These are phyloP conservation scores for Microbotryum scabiosae DNA, from an alignment of 1,284 basidiomycete species.

Conservation along the genomic window DNA sequence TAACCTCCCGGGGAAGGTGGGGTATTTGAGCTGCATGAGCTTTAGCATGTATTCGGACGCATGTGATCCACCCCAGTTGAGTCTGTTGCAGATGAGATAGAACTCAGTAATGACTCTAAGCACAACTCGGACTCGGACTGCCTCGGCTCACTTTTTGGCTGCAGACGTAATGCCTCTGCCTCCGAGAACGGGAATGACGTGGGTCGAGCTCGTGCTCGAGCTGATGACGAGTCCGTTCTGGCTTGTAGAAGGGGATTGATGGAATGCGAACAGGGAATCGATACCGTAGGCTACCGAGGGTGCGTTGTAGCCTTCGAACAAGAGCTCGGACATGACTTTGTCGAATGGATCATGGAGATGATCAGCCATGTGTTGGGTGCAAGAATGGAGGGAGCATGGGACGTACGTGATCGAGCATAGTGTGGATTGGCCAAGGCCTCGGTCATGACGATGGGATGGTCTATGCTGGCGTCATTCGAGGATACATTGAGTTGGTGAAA, in stretches of 20 bases:
- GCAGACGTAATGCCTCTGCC: constrained; percentile 72
- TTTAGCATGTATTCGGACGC: constrained; percentile 85
- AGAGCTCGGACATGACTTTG: constrained; percentile 83
- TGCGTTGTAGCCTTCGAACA: constrained; percentile 89
- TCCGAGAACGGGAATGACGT: constrained; percentile 71
- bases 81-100: constrained; percentile 46
- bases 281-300: constrained; percentile 82
- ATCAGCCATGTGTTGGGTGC: neutral
- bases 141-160: constrained; percentile 60
- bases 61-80: constrained; percentile 88
- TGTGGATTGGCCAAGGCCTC: constrained; percentile 84
- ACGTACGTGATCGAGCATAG: constrained; percentile 56
- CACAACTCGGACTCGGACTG: neutral
- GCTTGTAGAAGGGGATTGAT: constrained; percentile 49
- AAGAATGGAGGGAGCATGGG: neutral
- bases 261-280: constrained; percentile 89
- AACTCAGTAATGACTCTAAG: neutral
- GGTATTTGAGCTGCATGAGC: constrained; percentile 90
- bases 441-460: constrained; percentile 90
- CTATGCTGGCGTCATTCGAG: constrained; percentile 48
- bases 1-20: constrained; percentile 62
- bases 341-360: neutral
- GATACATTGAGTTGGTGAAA: constrained; percentile 77
- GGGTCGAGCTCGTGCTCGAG: constrained; percentile 76
- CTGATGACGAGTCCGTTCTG: constrained; percentile 72